Evolutionary conservation across 2,329 filamentous ascomycete species (phyloP).

Genomic region (Epichloe aotearoae): DNA sequence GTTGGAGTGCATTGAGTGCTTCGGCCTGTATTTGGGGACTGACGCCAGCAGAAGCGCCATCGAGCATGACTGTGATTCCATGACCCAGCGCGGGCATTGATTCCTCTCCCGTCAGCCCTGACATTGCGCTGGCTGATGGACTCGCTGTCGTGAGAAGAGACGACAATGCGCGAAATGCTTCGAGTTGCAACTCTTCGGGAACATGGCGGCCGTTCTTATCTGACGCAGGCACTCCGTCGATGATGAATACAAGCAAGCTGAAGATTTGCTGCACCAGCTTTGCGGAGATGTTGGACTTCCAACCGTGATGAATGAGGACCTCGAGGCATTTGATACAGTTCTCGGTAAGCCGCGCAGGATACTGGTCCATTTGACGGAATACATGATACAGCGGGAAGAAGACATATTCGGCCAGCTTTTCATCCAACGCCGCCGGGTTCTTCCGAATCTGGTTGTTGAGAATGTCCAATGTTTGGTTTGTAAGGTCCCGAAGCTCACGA

Average conservation of each 20-base stretch:
- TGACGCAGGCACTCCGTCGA: slow-evolving; percentile 54
- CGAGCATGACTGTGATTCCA: slow-evolving; percentile 65
- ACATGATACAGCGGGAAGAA: slow-evolving; percentile 89
- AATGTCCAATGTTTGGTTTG: slow-evolving; percentile 30
- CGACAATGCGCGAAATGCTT: slow-evolving; percentile 56
- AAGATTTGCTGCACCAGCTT: slow-evolving; percentile 73
- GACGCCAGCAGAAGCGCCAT: slow-evolving; percentile 51
- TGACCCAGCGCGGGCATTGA: slow-evolving; percentile 72
- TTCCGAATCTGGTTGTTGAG: slow-evolving; percentile 29
- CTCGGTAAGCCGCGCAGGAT: slow-evolving; percentile 63
- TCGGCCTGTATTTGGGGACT: slow-evolving; percentile 58
- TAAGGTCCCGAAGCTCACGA: slow-evolving; percentile 32
- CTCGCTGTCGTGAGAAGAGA: slow-evolving; percentile 50
- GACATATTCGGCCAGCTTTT: slow-evolving; percentile 80
- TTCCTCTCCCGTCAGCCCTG: slow-evolving; percentile 38
- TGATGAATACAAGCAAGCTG: slow-evolving; percentile 69
- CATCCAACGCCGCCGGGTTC: slow-evolving; percentile 47
- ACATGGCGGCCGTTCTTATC: slow-evolving; percentile 26
- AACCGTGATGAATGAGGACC: slow-evolving; percentile 63
- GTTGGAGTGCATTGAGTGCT: slow-evolving; percentile 50
- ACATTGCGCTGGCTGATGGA: slow-evolving; percentile 33
- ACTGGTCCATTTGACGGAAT: slow-evolving; percentile 59
- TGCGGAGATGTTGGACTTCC: slow-evolving; percentile 57
- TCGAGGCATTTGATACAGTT: slow-evolving; percentile 61
- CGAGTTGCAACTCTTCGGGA: slow-evolving; percentile 62